These are phyloP conservation scores for Boletus rufocinnamomeus DNA, from an alignment of 768 basidiomycete species.

Conservation along the genomic window DNA sequence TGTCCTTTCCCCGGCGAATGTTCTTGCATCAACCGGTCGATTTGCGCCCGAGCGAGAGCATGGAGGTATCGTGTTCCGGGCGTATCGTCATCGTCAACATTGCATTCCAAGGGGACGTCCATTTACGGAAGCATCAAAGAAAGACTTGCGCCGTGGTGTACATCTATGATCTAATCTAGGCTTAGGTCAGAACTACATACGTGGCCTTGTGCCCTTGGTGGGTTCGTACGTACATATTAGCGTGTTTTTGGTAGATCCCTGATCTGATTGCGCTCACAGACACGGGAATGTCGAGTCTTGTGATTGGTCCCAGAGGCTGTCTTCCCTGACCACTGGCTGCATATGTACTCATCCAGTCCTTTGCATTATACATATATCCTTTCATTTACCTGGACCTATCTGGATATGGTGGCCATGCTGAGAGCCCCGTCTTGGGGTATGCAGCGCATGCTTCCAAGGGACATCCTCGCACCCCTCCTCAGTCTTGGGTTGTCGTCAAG, in stretches of 20 bases:
- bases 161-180: constrained; percentile 2
- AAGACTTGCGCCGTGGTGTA: neutral
- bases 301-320: neutral
- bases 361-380: too few species aligned
- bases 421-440: neutral
- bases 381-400: neutral
- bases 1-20: neutral
- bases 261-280: neutral
- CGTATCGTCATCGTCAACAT: neutral
- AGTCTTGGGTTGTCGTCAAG: neutral
- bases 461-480: neutral
- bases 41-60: neutral
- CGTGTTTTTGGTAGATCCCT: neutral
- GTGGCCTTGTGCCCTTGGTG: constrained; percentile 3
- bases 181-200: neutral
- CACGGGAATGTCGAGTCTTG: neutral
- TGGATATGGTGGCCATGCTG: neutral
- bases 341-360: neutral
- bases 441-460: neutral
- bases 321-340: neutral
- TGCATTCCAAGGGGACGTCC: constrained; percentile 1
- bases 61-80: neutral
- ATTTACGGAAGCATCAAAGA: constrained; percentile 8
- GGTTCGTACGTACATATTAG: neutral
- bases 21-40: neutral